phyloP scores from a whole-genome alignment of 768 basidiomycete genomes.

The Dictyophora rubrovolvata region DNA sequence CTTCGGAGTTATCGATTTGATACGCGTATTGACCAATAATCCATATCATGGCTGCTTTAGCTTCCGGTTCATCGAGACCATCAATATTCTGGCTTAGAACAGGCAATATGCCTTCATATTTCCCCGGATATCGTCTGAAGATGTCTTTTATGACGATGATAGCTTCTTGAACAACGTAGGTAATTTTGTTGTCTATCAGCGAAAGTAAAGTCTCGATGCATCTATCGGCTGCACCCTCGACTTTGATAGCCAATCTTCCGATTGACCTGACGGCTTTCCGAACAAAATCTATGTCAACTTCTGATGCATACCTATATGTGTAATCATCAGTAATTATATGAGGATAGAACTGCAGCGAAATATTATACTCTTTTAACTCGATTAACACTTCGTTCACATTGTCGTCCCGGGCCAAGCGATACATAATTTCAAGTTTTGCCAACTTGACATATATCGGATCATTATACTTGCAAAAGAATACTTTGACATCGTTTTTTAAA shows the following conservation, averaged over 20 bases:
- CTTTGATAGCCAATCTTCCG: slow-evolving; percentile 96
- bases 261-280: slow-evolving; percentile 96
- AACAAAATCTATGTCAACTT: slow-evolving; percentile 97
- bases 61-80: slow-evolving; percentile 87
- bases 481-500: slow-evolving; percentile 93
- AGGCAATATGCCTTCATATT: slow-evolving; percentile 94
- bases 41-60: slow-evolving; percentile 97
- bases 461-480: slow-evolving; percentile 99
- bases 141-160: slow-evolving; percentile 97
- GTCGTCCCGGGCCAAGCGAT: slow-evolving; percentile 88
- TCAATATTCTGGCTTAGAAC: slow-evolving; percentile 89
- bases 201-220: slow-evolving; percentile 82
- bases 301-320: slow-evolving; percentile 76
- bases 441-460: slow-evolving; percentile 99
- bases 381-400: slow-evolving; percentile 89
- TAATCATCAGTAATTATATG: not conserved
- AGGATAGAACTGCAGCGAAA: not conserved
- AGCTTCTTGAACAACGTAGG: slow-evolving; percentile 95
- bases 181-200: slow-evolving; percentile 86
- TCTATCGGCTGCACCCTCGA: slow-evolving; percentile 75
- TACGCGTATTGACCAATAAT: slow-evolving; percentile 95
- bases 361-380: slow-evolving; percentile 82
- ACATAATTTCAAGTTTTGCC: slow-evolving; percentile 98
- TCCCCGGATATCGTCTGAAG: slow-evolving; percentile 92
- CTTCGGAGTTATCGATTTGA: slow-evolving; percentile 91